Base-by-base conservation (phyloP, 164 flowering plant genomes). In the Stephania cephalantha region DNA sequence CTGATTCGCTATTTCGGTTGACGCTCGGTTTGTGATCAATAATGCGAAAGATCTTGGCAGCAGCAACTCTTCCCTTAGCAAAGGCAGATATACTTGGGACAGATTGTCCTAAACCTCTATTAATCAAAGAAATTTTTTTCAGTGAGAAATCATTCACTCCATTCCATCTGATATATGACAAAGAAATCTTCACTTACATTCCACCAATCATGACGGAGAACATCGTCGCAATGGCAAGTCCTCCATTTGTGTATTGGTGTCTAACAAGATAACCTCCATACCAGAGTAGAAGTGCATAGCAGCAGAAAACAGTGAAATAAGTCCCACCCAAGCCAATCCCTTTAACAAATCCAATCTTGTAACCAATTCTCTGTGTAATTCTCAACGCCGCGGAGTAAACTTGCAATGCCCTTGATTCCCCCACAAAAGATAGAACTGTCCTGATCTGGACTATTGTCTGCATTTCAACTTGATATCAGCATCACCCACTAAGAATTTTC, bases 201-300 rank as follows among this genome's bases (percentile, higher is more conserved):
- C 99, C 97, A 29, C 98, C 98, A 11, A 95, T 85, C 98, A 93
- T 93, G 45, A 95, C 99, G 0, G 97, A 85, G 73, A 95, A 95
- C 97, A 93, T 93, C 75, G 98, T 95, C 64, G 99, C 86, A 44
- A 95, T 91, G 78, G 99, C 99, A 13, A 93, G 91, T 30, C 99
- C 99, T 70, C 99, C 98, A 75, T 95, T 92, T 75, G 99, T 95
- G 79, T 76, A 85, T 64, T 88, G 87, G 70, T 91, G 97, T 76
- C 99, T 81, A 68, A 95, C 98, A 10, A 95, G 89, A 79, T 90
- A 93, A 18, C 99, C 99, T 9, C 98, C 99, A 69, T 95, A 95
- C 99, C 99, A 95, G 9, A 95, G 89, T 29, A 95, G 87, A 73
- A 95, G 94, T 0, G 99, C 98, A 79, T 93, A 95, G 72, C 93